Evolutionary conservation across 129 eudicot genomes (phyloP).

Genomic region (Centella asiatica): DNA sequence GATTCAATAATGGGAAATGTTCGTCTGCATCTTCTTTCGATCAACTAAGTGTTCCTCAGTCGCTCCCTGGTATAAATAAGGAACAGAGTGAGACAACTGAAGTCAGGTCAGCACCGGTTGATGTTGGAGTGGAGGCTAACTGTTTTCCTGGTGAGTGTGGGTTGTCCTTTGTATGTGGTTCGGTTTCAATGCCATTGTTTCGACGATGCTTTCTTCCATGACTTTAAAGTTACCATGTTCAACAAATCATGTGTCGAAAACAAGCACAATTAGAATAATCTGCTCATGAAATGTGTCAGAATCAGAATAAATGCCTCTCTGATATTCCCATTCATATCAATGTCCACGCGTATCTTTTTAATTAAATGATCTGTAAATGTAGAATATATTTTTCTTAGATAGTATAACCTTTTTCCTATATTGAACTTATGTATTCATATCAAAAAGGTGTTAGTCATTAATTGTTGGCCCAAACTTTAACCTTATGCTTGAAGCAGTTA

Average conservation of each 20-base stretch:
- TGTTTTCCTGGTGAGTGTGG: conserved; percentile 32
- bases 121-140: conserved; percentile 15
- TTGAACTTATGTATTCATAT: too few species aligned
- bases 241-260: not conserved
- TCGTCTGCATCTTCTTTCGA: conserved; percentile 41
- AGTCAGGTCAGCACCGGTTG: conserved; percentile 14
- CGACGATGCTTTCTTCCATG: not conserved
- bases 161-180: not conserved
- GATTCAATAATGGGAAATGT: conserved; percentile 22
- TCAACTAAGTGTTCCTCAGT: conserved; percentile 13
- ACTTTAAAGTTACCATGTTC: not conserved
- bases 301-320: not conserved
- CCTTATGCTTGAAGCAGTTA: not conserved
- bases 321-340: not conserved
- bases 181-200: not conserved
- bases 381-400: too few species aligned
- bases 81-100: conserved; percentile 11
- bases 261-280: not conserved
- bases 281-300: not conserved
- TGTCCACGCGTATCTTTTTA: not conserved
- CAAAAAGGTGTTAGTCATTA: not conserved
- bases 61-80: conserved; percentile 19
- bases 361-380: not conserved
- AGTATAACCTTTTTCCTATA: not conserved
- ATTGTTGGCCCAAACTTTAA: not conserved